A percentile compares a stretch with the other conserved stretches of the same genome.
These are phyloP conservation scores for Solanum bulbocastanum DNA, from an alignment of 257 asterid species.

Conservation along the genomic window DNA sequence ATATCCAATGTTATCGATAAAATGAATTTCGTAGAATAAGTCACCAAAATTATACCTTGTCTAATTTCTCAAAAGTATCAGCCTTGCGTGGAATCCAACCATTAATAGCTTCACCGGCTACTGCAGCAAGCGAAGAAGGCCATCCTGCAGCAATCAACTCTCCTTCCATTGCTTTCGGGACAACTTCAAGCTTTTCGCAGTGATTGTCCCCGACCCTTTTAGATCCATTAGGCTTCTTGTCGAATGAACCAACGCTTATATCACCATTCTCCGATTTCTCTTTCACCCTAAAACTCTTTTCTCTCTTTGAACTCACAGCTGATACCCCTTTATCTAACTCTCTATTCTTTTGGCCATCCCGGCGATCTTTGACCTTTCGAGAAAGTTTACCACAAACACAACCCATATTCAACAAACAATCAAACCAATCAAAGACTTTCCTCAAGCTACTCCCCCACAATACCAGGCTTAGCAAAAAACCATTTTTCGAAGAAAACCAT, in stretches of 20 bases:
- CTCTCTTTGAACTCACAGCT: constrained; percentile 40
- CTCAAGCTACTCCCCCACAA: constrained; percentile 6
- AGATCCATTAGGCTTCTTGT: constrained; percentile 45
- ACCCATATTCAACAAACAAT: constrained; percentile 46
- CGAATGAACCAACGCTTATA: constrained; percentile 35
- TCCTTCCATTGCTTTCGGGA: constrained; percentile 65
- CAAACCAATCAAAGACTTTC: not conserved
- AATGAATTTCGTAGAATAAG: not conserved
- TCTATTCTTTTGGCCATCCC: constrained; percentile 51
- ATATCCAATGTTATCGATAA: not conserved
- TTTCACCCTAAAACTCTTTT: constrained; percentile 41
- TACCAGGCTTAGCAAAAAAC: not conserved
- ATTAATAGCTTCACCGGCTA: constrained; percentile 77
- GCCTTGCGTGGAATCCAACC: constrained; percentile 92
- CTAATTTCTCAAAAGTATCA: constrained; percentile 77
- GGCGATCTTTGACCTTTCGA: constrained; percentile 29
- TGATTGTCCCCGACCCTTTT: constrained; percentile 64
- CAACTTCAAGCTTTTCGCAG: constrained; percentile 28
- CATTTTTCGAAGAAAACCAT: constrained; percentile 6
- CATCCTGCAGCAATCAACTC: constrained; percentile 92
- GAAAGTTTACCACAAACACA: constrained; percentile 72
- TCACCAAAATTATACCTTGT: constrained; percentile 45
- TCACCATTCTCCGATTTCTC: constrained; percentile 35
- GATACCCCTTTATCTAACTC: constrained; percentile 44
- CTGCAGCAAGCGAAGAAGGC: constrained; percentile 92